Evolutionary conservation across 192 early-diverging fungal genomes (phyloP), one percentile per base, ranked within the genome.

Genomic region (Coemansia sp.): DNA sequence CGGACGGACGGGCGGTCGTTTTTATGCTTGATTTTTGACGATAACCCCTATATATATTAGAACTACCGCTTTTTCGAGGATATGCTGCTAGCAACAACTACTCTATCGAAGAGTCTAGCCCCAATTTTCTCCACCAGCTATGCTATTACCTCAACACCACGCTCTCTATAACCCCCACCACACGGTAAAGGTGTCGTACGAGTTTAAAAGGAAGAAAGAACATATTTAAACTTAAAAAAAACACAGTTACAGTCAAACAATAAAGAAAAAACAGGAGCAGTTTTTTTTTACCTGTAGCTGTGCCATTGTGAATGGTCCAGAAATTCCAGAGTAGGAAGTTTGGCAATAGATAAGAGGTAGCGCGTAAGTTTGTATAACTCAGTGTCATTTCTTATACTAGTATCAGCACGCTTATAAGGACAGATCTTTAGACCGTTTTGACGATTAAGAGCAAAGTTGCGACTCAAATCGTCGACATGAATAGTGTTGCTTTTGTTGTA

Each of bases 381-480:
- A 4, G 74, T 68, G 55, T 92, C 90, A 1, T 69, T 59, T 1
- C 69, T 49, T 16, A 78, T 58, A 8, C 67, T 74, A 9, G 64
- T 58, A 4, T 82, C 82, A 1, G 82, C 83, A 9, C 87, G 78
- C 72, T 87, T 87, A 69, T 87, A 89, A 4, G 86, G 74, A 9
- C 82, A 67, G 41, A 90, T 89, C 69, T 88, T 88, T 19, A 92
- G 67, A 5, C 89, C 89, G 23, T 79, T 83, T 54, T 84, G 81
- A 27, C 82, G 82, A 55, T 92, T 92, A 64, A 92, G 82, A 0
- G 87, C 87, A 85, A 92, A 92, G 58, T 92, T 92, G 16, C 89
- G 75, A 22, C 82, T 76, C 66, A 92, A 58, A 49, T 92, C 90
- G 55, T 92, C 90, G 3, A 92, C 65, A 49, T 92, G 90, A 19